Evolutionary conservation across 1,139 yeast genomes (phyloP).

Genomic region (Magnusiomyces sp.): DNA sequence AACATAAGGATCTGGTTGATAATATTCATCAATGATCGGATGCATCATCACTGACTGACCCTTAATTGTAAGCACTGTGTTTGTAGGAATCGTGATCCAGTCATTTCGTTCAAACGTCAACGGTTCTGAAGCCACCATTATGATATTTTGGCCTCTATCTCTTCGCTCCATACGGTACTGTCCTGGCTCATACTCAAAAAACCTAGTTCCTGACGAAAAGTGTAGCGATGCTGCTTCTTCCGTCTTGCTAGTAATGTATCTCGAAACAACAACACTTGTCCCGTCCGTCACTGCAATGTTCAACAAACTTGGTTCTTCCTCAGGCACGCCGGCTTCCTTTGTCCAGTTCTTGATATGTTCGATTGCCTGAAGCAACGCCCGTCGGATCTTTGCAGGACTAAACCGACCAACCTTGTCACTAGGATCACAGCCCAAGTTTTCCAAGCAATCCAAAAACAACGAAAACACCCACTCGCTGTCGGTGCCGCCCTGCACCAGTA

Average conservation of each 20-base stretch:
- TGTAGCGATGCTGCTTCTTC: constrained; percentile 96
- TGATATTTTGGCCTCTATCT: constrained; percentile 85
- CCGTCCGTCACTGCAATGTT: constrained; percentile 97
- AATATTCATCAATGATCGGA: constrained; percentile 86
- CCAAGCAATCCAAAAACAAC: constrained; percentile 67
- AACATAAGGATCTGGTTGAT: constrained; percentile 57
- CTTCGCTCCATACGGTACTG: constrained; percentile 89
- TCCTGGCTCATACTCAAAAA: constrained; percentile 75
- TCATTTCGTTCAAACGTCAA: constrained; percentile 92
- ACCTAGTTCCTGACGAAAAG: constrained; percentile 87
- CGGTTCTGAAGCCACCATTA: constrained; percentile 96
- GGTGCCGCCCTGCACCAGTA: constrained; percentile 82
- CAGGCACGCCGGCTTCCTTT: constrained; percentile 38
- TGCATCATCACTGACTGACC: constrained; percentile 82
- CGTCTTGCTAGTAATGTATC: constrained; percentile 79
- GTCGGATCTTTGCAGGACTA: constrained; percentile 51
- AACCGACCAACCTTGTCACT: constrained; percentile 38
- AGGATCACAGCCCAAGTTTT: constrained; percentile 71
- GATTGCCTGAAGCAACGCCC: constrained; percentile 67
- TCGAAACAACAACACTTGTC: constrained; percentile 71
- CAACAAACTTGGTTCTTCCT: constrained; percentile 70
- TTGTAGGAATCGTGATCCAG: constrained; percentile 96
- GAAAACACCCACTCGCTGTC: constrained; percentile 96
- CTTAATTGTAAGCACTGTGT: constrained; percentile 74
- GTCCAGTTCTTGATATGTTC: constrained; percentile 66